Conservation (phyloP, 2,329 filamentous ascomycete genomes). For the Aspergillus proliferans region DNA sequence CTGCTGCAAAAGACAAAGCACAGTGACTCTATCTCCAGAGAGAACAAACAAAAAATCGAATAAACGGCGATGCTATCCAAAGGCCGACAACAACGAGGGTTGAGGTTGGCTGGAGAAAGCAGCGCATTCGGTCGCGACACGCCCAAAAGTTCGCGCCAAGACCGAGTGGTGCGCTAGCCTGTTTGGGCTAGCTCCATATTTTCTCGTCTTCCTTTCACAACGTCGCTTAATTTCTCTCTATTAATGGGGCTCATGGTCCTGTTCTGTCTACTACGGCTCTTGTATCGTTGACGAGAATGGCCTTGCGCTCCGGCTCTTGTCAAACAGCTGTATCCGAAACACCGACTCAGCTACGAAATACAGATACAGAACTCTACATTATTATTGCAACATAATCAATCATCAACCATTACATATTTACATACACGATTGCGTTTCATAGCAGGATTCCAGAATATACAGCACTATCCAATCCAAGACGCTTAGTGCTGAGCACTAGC, state of each 20-base stretch:
- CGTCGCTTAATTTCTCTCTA: not conserved
- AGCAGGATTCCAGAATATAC: not conserved
- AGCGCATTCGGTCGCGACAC: conserved; percentile 25
- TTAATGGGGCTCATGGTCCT: too few relatives aligned
- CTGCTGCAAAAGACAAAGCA: conserved; percentile 1
- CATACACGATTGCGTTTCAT: too few relatives aligned
- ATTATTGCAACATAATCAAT: not conserved
- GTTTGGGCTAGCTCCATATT: conserved; percentile 5
- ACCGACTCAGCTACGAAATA: too few relatives aligned
- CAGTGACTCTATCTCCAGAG: not conserved
- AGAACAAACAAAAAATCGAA: not conserved
- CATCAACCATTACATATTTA: not conserved
- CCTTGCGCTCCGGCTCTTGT: too few relatives aligned
- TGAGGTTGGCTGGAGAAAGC: conserved; percentile 18
- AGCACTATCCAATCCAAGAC: not conserved
- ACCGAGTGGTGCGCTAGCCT: conserved; percentile 13
- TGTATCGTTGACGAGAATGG: too few relatives aligned
- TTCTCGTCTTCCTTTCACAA: not conserved
- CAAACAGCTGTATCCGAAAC: too few relatives aligned
- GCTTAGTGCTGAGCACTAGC: conserved; percentile 1
- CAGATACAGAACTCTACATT: too few relatives aligned
- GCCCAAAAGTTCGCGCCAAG: conserved; percentile 34
- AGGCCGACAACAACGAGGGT: conserved; percentile 5
- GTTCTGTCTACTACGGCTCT: too few relatives aligned
- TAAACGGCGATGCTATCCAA: not conserved